Base-by-base conservation (phyloP, 1,284 basidiomycete genomes). In the Sporisorium reilianum region DNA sequence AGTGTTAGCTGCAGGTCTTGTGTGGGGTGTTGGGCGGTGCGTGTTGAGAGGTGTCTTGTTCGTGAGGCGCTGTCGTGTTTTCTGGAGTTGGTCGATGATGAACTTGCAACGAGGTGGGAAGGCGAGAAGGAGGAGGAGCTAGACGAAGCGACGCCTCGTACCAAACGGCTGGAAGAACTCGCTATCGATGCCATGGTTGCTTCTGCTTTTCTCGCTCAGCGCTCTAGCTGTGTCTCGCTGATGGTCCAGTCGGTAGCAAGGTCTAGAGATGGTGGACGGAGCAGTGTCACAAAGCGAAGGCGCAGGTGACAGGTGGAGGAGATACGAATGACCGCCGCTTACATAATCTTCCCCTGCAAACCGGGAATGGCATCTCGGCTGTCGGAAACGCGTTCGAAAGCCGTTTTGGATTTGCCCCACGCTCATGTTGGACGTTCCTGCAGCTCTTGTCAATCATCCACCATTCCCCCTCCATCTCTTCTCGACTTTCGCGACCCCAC, bases 1-100 rank as follows among this genome's bases (percentile, higher is more conserved):
- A 84, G 68, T 4, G 80, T 84, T 6, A 84, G 57, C 42, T 84
- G 56, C 12, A 76, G 66, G 5, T 64, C 45, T 1, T 48, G 38
- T 9, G 34, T 8, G 2, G 28, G 18, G 1, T 22, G 14, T 9
- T 41, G 25, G 40, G 26, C 18, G 26, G 26, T 30, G 49, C 34
- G 26, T 20, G 20, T 40, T 16, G 51, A 41, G 1, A 41, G 23
- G 8, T 6, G 51, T 9, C 51, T 23, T 12, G 34, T 41, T n/a
- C 16, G 38, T 20, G n/a, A 20, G 26, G 46, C 18, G 26, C 10
- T 26, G 46, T n/a, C 11, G 28, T 18, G 25, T 18, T 38, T 7
- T 25, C 14, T n/a, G 26, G 52, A 4, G 9, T n/a, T 38, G 23
- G 22, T 18, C 23, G 20, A 23, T 20, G 14, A 36, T 1, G 32